Evolutionary conservation across 495 filamentous ascomycete species (phyloP).

Genomic region (Niebla homalea): DNA sequence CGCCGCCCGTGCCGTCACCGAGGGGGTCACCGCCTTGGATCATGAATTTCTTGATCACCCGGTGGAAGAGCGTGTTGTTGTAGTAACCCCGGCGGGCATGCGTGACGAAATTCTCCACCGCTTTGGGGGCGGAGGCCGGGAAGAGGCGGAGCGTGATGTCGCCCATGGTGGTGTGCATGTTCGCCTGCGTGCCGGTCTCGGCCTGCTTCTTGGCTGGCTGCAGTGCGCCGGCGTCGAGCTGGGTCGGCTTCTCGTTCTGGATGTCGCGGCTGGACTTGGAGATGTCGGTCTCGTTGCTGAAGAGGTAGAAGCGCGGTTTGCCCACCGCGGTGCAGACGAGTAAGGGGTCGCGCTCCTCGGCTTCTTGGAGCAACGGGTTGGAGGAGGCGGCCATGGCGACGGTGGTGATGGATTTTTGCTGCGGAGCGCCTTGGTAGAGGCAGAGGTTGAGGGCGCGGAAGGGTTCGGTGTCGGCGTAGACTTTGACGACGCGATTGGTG

Average conservation of each 20-base stretch:
- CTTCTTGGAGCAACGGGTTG: slow-evolving; percentile 88
- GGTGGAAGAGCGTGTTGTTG: slow-evolving; percentile 94
- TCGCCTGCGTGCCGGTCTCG: slow-evolving; percentile 63
- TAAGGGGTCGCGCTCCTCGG: slow-evolving; percentile 83
- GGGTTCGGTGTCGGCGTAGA: slow-evolving; percentile 79
- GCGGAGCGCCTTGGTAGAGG: slow-evolving; percentile 90
- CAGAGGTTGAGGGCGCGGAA: slow-evolving; percentile 70
- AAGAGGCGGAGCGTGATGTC: slow-evolving; percentile 93
- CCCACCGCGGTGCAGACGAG: slow-evolving; percentile 69
- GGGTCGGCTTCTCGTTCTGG: slow-evolving; percentile 82
- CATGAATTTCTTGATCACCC: slow-evolving; percentile 98
- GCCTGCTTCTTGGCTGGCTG: slow-evolving; percentile 41
- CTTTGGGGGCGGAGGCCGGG: slow-evolving; percentile 81
- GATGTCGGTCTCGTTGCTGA: slow-evolving; percentile 77
- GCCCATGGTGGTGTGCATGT: slow-evolving; percentile 85
- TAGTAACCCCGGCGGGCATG: slow-evolving; percentile 85
- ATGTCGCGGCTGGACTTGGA: slow-evolving; percentile 79
- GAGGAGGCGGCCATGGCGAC: slow-evolving; percentile 94
- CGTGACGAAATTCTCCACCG: slow-evolving; percentile 97
- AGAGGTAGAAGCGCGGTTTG: slow-evolving; percentile 96
- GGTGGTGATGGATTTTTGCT: slow-evolving; percentile 81
- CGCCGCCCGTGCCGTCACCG: slow-evolving; percentile 89
- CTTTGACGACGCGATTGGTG: slow-evolving; percentile 78
- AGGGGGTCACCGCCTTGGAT: slow-evolving; percentile 87
- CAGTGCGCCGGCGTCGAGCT: slow-evolving; percentile 31